Conservation (phyloP, 208 protist genomes). For the Tritrichomonas foetus region DNA sequence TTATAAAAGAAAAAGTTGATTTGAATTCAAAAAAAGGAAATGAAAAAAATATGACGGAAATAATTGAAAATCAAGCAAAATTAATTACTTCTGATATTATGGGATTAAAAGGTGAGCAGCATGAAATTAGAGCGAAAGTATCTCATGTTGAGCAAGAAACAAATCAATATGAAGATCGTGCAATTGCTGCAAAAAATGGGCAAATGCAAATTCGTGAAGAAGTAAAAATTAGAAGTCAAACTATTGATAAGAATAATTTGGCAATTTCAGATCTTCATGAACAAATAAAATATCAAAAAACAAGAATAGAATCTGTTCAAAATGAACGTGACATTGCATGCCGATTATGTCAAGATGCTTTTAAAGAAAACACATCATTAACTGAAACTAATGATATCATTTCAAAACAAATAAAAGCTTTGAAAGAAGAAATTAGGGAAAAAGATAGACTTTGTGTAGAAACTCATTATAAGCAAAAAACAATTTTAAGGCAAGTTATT, state of each 20-base stretch:
- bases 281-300: background rate
- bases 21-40: background rate
- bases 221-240: background rate
- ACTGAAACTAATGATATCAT: background rate
- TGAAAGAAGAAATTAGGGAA: background rate
- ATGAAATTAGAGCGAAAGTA: background rate
- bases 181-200: background rate
- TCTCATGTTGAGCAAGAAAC: background rate
- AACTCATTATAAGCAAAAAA: background rate
- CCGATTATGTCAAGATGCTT: background rate
- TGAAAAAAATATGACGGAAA: slow-evolving; percentile 44
- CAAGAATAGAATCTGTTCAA: background rate
- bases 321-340: background rate
- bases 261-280: background rate
- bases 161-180: background rate
- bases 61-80: slow-evolving; percentile 61
- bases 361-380: background rate
- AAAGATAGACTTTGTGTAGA: background rate
- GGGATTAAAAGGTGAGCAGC: slow-evolving; percentile 49
- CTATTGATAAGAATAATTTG: background rate
- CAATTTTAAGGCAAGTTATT: background rate
- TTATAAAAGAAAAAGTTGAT: background rate
- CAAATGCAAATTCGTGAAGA: background rate
- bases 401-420: background rate
- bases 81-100: slow-evolving; percentile 73